Base-by-base conservation (phyloP, 352 stramenopile species). In the Globisporangium camurandrum region DNA sequence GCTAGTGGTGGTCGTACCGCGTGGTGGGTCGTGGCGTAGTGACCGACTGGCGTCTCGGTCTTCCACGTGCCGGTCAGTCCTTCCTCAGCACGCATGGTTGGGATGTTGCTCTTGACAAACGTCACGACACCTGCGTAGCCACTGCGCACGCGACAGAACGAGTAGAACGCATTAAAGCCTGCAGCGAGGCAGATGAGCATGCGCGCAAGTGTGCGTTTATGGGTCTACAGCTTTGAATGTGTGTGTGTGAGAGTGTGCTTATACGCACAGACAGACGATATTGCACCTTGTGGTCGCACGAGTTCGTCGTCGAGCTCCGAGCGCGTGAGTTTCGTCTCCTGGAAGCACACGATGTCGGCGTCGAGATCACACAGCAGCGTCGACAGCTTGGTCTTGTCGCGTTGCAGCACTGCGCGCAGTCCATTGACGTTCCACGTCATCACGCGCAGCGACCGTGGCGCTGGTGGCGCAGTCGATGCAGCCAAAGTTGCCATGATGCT, bases 371-470 rank as follows among this genome's bases (percentile, higher is more conserved):
- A 54, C 26, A 93, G 56, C 40, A 93, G 70, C 46, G 75, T 51
- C 37, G 52, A 50, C 9, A 88, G 43, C 45, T 40, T 78, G 50
- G 70, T 66, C 38, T 72, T 67, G 20, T 79, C 57, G 11, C 79
- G 71, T 55, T 83, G 71, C 46, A 93, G 61, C 38, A 87, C 71
- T 3, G 83, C 79, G 49, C 80, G 77, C 59, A 93, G 64, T 20
- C 83, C 83, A 61, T 93, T 93, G 49, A 93, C 66, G 59, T 93
- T 93, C 83, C 83, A 93, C n/a, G 78, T 88, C 63, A 89, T 42
- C 51, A 91, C 53, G 44, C 67, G 70, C 33, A 86, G 45, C 34
- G 40, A 28, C n/a, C 54, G 60, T 36, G 54, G 41, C 47, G 59
- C 57, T 20, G 14, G 5, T 27, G 17, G 24, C 11, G 36, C 19